Base-by-base conservation (phyloP, 129 eudicot genomes). In the Ambrosia trifida region DNA sequence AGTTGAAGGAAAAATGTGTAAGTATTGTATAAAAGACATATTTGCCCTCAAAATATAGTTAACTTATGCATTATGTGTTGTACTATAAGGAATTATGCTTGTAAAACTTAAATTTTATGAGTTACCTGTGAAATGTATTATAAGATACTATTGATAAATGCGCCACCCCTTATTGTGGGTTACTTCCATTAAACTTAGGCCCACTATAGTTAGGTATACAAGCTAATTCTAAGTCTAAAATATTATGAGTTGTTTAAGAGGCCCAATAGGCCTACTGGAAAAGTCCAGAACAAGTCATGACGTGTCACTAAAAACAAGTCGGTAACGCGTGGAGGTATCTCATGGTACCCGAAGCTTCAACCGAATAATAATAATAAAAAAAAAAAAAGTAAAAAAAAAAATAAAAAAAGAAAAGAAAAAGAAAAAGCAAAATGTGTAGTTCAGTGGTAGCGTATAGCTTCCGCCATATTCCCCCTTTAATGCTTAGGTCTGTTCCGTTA, bases 401-500 rank as follows among this genome's bases (percentile, higher is more conserved):
- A 5, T 17, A 40, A 68, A 45, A 47, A 43, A 6, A 57, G 14
- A 6, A 47, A 75, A 40, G 2, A 0, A 38, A 76, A 76, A 73
- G 13, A 17, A 70, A 47, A 40, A 57, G 32, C 66, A 71, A 69
- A 62, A 75, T 81, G 80, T 69, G 82, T 41, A 36, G 76, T 63
- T 83, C 78, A 56, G 70, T 74, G 5, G 20, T 83, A 47, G 95
- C 89, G 83, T 87, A 52, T 70, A 83, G 85, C 75, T 74, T 59
- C 92, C 90, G 91, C 90, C 72, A 82, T 76, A 64, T 71, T 50
- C 76, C 90, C 85, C 86, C 89, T 59, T 76, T 83, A 33, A 77
- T 54, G 63, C 73, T 31, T 53, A 59, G 60, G 72, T 54, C 79
- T 45, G 43, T 69, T 44, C 69, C 71, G 41, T 75, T 47, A 24